These are phyloP conservation scores for Myriangium duriaei DNA, from an alignment of 2,329 filamentous ascomycete genomes.

Conservation along the genomic window DNA sequence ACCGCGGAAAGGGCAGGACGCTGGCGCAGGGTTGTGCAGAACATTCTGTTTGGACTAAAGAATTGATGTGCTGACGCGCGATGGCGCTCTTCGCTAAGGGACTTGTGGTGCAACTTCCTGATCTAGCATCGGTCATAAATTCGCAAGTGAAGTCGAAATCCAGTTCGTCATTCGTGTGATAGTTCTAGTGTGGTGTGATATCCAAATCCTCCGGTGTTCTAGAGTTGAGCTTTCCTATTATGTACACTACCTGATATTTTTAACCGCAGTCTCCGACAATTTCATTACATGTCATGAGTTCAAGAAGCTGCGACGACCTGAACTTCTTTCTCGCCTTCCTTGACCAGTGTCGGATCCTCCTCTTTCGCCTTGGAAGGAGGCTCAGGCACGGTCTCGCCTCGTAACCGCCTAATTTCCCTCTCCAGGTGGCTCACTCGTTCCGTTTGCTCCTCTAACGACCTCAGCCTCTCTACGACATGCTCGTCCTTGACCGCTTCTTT, in stretches of 20 bases:
- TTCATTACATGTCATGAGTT: neutral
- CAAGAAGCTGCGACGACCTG: slow-evolving; percentile 5
- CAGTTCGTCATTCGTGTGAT: neutral
- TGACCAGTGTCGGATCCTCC: slow-evolving; percentile 10
- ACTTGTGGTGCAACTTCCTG: neutral
- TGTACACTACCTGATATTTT: neutral
- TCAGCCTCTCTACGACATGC: slow-evolving; percentile 47
- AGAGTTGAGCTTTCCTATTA: neutral
- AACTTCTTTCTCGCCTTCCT: slow-evolving; percentile 14
- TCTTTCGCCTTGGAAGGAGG: slow-evolving; percentile 24
- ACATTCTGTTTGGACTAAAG: slow-evolving; percentile 20
- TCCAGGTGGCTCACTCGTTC: slow-evolving; percentile 5
- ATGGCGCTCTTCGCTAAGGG: too few relatives aligned
- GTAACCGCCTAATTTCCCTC: slow-evolving; percentile 27
- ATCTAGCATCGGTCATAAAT: neutral
- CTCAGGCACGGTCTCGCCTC: slow-evolving; percentile 21
- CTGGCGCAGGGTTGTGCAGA: slow-evolving; percentile 29
- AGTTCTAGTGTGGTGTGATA: slow-evolving; percentile 4
- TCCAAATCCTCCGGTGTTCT: neutral
- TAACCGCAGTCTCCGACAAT: neutral
- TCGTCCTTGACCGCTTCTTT: slow-evolving; percentile 49
- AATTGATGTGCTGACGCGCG: neutral
- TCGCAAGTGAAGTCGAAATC: neutral
- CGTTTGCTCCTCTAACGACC: slow-evolving; percentile 38
- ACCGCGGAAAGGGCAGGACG: slow-evolving; percentile 26